Evolutionary conservation across 2,329 filamentous ascomycete species (phyloP).

Genomic region (Hansfordia pulvinata): DNA sequence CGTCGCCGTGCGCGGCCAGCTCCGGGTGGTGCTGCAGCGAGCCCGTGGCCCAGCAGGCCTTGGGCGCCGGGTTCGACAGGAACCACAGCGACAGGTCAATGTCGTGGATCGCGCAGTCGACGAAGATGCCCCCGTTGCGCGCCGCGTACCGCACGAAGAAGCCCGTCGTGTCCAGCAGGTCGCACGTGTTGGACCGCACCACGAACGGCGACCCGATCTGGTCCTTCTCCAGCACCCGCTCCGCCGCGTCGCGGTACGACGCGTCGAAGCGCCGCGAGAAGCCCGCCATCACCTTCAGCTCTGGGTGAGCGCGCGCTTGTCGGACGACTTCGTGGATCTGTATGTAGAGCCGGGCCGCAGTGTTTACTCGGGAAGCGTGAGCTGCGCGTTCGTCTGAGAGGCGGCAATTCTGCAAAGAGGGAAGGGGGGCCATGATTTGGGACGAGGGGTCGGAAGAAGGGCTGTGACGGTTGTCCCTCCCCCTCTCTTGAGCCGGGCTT

Average conservation of each 20-base stretch:
- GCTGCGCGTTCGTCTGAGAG: conserved; percentile 32
- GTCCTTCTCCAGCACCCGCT: conserved; percentile 35
- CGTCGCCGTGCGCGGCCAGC: conserved; percentile 41
- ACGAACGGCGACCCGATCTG: conserved; percentile 45
- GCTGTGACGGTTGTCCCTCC: no score
- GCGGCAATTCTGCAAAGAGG: no score
- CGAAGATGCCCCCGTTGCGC: conserved; percentile 55
- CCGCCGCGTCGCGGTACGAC: conserved; percentile 47
- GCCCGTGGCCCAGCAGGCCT: conserved; percentile 40
- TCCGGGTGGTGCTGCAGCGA: conserved; percentile 46
- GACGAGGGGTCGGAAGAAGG: conserved; percentile 33
- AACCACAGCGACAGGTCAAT: conserved; percentile 54
- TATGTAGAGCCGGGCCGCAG: no score
- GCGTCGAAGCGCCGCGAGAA: conserved; percentile 55
- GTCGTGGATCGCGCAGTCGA: conserved; percentile 58
- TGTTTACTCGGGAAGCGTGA: no score
- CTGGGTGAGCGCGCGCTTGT: no score
- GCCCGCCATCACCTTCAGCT: conserved; percentile 53
- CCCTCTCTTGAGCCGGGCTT: no score
- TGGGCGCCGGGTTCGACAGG: conserved; percentile 40
- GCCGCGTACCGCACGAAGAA: conserved; percentile 58
- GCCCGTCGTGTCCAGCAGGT: conserved; percentile 49
- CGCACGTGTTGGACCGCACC: conserved; percentile 52
- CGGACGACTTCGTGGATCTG: no score
- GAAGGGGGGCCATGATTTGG: conserved; percentile 43